Conservation (phyloP, 352 stramenopile species). For the Blastocystis sp. region DNA sequence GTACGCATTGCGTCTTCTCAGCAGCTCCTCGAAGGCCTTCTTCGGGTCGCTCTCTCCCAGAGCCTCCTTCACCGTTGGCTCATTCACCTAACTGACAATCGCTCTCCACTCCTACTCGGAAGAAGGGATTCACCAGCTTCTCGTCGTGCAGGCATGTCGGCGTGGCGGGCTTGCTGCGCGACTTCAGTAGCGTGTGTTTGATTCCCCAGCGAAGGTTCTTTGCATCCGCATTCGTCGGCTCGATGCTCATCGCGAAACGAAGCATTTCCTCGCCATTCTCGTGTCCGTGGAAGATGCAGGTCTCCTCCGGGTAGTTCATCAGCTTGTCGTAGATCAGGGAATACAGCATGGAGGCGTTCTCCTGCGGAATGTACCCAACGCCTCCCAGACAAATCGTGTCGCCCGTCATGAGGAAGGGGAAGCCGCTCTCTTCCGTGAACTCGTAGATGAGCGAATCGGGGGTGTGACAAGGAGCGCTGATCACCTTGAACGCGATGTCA, state of each 20-base stretch:
- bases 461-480: conserved; percentile 43
- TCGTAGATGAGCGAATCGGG: conserved; percentile 66
- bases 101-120: not conserved
- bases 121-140: conserved; percentile 69
- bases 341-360: conserved; percentile 38
- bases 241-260: conserved; percentile 29
- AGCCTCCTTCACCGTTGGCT: conserved; percentile 20
- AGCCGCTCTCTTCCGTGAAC: conserved; percentile 47
- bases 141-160: conserved; percentile 66
- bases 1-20: conserved; percentile 41
- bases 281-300: conserved; percentile 64
- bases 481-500: conserved; percentile 60
- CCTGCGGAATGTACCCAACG: conserved; percentile 45
- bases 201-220: conserved; percentile 8
- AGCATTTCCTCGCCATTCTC: conserved; percentile 67
- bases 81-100: not conserved
- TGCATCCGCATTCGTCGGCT: conserved; percentile 9
- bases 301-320: conserved; percentile 61
- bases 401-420: conserved; percentile 65
- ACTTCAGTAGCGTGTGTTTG: conserved; percentile 41
- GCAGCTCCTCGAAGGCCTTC: conserved; percentile 47
- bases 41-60: conserved; percentile 39
- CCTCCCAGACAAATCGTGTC: conserved; percentile 40
- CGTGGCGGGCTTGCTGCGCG: conserved; percentile 29
- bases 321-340: conserved; percentile 59